Percentiles rank a stretch among this genome's conserved stretches.
These are phyloP conservation scores for Hordeum vulgare DNA, from an alignment of 176 grass and related monocot species.

Conservation along the genomic window MorexV3_pseudomolecules_assembly NC_058522.1:554804277-554804776, in stretches of 20 bases:
- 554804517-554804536: not conserved
- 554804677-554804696: not conserved
- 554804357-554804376: slow-evolving; percentile 40
- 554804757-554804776: no score
- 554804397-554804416: slow-evolving; percentile 78
- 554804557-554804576: not conserved
- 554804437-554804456: slow-evolving; percentile 79
- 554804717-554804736: not conserved
- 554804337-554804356: slow-evolving; percentile 51
- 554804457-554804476: slow-evolving; percentile 54
- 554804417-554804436: slow-evolving; percentile 76
- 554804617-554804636: not conserved
- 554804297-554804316: slow-evolving; percentile 73
- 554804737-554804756: no score
- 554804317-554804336: slow-evolving; percentile 44
- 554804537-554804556: not conserved
- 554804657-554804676: not conserved
- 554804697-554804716: not conserved
- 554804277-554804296: slow-evolving; percentile 72
- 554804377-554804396: slow-evolving; percentile 96
- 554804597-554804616: not conserved
- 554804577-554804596: not conserved
- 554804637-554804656: not conserved
- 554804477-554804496: not conserved
- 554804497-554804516: not conserved